phyloP scores from a whole-genome alignment of 2,329 filamentous ascomycete species.

The Thielaviopsis populi region DNA sequence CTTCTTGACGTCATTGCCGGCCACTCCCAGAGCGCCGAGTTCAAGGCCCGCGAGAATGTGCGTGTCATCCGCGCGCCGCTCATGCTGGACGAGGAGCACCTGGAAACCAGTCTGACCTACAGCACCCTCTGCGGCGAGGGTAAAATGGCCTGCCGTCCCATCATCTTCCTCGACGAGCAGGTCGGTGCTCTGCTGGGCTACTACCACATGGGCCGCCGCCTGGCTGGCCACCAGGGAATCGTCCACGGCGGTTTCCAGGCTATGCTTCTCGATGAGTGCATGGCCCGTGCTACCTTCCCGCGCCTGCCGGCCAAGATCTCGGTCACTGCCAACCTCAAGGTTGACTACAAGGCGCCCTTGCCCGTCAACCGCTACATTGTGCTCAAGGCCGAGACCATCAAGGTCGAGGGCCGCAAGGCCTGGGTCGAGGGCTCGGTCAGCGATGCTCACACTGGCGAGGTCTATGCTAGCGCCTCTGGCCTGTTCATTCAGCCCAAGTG shows the following conservation, averaged over 20 bases:
- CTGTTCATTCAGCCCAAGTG: conserved; percentile 16
- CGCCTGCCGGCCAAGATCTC: conserved; percentile 74
- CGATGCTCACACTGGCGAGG: conserved; percentile 14
- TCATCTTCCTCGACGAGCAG: conserved; percentile 16
- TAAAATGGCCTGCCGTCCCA: conserved; percentile 16
- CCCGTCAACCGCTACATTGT: conserved; percentile 63
- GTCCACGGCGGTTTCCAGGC: conserved; percentile 82
- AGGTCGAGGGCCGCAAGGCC: conserved; percentile 83
- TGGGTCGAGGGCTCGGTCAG: conserved; percentile 58
- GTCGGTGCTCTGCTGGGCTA: conserved; percentile 16
- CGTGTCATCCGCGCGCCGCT: conserved; percentile 16
- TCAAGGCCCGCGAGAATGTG: conserved; percentile 14
- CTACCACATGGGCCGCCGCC: conserved; percentile 45
- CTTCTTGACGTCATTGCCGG: conserved; percentile 16
- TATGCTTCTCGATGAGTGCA: conserved; percentile 81
- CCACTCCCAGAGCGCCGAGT: conserved; percentile 5
- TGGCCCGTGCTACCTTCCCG: conserved; percentile 76
- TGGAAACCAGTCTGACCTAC: conserved; percentile 15
- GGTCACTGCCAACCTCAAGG: conserved; percentile 71
- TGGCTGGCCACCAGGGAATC: conserved; percentile 83
- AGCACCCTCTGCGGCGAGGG: conserved; percentile 12
- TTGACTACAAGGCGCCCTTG: conserved; percentile 71
- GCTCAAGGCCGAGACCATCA: conserved; percentile 62
- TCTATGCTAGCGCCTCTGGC: conserved; percentile 12
- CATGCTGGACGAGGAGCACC: conserved; percentile 15